Base-by-base conservation (phyloP, 768 basidiomycete species). In the Lactarius tabidus region DNA sequence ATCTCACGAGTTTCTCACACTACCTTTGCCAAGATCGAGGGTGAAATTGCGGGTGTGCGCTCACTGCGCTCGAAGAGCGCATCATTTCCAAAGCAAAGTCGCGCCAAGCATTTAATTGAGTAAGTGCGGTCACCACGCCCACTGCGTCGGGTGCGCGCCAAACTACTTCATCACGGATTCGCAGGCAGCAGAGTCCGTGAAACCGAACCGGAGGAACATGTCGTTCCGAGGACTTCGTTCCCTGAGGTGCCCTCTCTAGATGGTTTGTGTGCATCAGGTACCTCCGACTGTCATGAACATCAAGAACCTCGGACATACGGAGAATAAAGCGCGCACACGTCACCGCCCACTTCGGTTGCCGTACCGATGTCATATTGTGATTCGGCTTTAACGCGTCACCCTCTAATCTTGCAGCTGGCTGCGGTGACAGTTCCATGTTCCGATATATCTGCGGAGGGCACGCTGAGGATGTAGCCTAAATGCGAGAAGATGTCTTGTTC, bases 111-210 rank as follows among this genome's bases (percentile, higher is more conserved):
- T 33, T n/a, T 33, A 8, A 33, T 33, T 33, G 33, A 8, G 33
- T 33, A 33, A 33, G 33, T 33, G 33, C 33, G 33, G 8, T 33
- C 8, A 33, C 33, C 33, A 33, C 33, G 33, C 33, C 33, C 33
- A 33, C 33, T 4, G 33, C 33, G 8, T 33, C 62, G n/a, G n/a
- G n/a, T n/a, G n/a, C n/a, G n/a, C n/a, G n/a, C n/a, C n/a, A n/a
- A n/a, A n/a, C n/a, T 6, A 56, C 62, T 36, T 52, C 57, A 10
- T n/a, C 63, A 33, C 4, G 57, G 10, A 52, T 36, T 28, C 33
- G 18, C 23, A 59, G 31, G 57, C 57, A 58, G 6, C 48, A 38
- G 31, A 48, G 56, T 39, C 48, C n/a, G 31, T 38, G 43, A 64
- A n/a, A 23, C 57, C 18, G 29, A 58, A 29, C 18, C 55, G 38